phyloP scores from a whole-genome alignment of 2,329 filamentous ascomycete species.

The Volutella citrinella region DNA sequence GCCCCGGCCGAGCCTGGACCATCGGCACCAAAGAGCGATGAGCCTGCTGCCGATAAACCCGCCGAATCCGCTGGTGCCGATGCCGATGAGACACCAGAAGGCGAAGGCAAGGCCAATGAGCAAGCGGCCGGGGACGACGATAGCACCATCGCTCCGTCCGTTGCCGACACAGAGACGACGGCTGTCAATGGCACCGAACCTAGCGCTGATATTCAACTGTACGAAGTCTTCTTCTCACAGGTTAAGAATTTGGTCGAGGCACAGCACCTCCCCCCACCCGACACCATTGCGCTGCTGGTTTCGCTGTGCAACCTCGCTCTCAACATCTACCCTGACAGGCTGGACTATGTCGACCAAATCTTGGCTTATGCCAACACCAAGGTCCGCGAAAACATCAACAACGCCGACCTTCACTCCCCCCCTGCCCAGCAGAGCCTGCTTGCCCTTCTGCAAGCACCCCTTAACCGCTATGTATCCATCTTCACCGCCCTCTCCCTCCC shows the following conservation, averaged over 20 bases:
- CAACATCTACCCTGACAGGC: conserved; percentile 88
- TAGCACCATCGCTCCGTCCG: conserved; percentile 33
- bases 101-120: conserved; percentile 31
- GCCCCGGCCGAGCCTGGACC: conserved; percentile 9
- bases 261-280: conserved; percentile 87
- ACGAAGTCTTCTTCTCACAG: conserved; percentile 96
- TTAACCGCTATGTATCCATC: conserved; percentile 86
- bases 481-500: conserved; percentile 95
- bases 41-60: conserved; percentile 22
- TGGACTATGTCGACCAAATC: conserved; percentile 95
- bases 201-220: conserved; percentile 71
- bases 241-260: conserved; percentile 91
- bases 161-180: conserved; percentile 46
- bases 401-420: conserved; percentile 88
- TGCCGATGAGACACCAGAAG: conserved; percentile 22
- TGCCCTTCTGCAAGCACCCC: conserved; percentile 82
- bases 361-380: conserved; percentile 85
- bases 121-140: conserved; percentile 27
- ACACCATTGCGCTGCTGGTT: conserved; percentile 90
- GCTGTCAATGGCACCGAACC: conserved; percentile 44
- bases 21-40: conserved; percentile 18
- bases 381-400: conserved; percentile 85
- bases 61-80: conserved; percentile 16
- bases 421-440: conserved; percentile 86
- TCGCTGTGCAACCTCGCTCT: conserved; percentile 90